These are phyloP conservation scores for Gastrolobium bilobum DNA, from an alignment of 306 rosid species.

Conservation along the genomic window DNA sequence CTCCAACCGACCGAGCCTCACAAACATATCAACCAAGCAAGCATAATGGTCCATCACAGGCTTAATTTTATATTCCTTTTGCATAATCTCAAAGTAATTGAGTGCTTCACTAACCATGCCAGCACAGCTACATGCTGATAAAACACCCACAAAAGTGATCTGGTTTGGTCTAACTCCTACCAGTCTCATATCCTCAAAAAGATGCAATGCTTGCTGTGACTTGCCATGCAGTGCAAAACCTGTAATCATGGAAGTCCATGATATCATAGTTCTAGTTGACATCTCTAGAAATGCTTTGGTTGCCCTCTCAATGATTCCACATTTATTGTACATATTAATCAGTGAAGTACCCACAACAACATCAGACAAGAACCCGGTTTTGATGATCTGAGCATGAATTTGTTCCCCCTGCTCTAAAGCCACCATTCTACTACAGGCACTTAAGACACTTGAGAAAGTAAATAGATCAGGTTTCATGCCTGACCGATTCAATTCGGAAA, in stretches of 20 bases:
- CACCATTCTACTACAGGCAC: conserved; percentile 74
- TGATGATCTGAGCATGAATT: conserved; percentile 81
- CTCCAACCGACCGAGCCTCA: conserved; percentile 71
- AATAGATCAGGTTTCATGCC: conserved; percentile 78
- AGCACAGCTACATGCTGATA: conserved; percentile 86
- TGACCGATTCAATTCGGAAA: conserved; percentile 65
- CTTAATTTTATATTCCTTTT: conserved; percentile 74
- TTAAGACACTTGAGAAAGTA: conserved; percentile 83
- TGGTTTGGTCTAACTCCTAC: conserved; percentile 79
- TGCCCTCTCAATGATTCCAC: conserved; percentile 86
- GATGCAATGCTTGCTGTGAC: conserved; percentile 80
- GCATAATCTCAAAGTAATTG: conserved; percentile 78
- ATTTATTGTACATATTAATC: conserved; percentile 84
- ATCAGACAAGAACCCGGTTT: conserved; percentile 74
- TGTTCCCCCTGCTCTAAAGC: conserved; percentile 89
- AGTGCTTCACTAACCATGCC: conserved; percentile 85
- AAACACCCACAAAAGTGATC: conserved; percentile 87
- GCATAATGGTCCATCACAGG: conserved; percentile 91
- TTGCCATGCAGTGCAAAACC: conserved; percentile 82
- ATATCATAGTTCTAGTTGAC: conserved; percentile 85
- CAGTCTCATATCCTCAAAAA: conserved; percentile 85
- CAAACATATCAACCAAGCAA: conserved; percentile 80
- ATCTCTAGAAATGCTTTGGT: conserved; percentile 87
- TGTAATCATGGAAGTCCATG: conserved; percentile 91
- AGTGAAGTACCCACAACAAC: conserved; percentile 79